A percentile compares a stretch with the other conserved stretches of the same genome.
Evolutionary conservation across 176 grass and related monocot genomes (phyloP).

Genomic region (Poa pratensis): DNA sequence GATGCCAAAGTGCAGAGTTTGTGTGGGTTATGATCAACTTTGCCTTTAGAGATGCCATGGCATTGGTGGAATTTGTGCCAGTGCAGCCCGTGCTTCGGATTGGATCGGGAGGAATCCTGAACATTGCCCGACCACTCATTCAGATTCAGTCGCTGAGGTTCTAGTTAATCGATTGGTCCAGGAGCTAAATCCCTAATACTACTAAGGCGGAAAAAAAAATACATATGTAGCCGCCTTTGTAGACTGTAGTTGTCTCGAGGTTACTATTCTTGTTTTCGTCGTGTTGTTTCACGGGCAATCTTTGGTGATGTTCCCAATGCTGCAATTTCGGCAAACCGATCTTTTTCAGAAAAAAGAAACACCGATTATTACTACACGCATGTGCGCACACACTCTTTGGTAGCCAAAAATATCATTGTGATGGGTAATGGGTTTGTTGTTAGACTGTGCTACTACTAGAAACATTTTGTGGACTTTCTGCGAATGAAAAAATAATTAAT

Average conservation of each 20-base stretch:
- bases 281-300: slow-evolving; percentile 36
- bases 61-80: background rate
- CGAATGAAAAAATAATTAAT: too few relatives aligned
- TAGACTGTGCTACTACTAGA: background rate
- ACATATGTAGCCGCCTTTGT: background rate
- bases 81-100: slow-evolving; percentile 11
- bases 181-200: background rate
- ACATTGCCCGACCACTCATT: background rate
- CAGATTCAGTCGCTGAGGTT: background rate
- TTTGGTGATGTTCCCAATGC: slow-evolving; percentile 36
- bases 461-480: too few relatives aligned
- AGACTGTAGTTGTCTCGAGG: slow-evolving; percentile 2
- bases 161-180: slow-evolving; percentile 14
- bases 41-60: background rate
- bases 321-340: background rate
- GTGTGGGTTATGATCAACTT: too few relatives aligned
- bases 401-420: background rate
- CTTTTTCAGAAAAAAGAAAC: too few relatives aligned
- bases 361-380: too few relatives aligned
- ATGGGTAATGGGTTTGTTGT: background rate
- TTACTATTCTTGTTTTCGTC: slow-evolving; percentile 25
- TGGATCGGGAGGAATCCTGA: background rate
- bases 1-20: too few relatives aligned
- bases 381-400: background rate
- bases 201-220: background rate